These are phyloP conservation scores for Acorus calamus DNA, from an alignment of 106 monocot genomes.

Conservation along the genomic window DNA sequence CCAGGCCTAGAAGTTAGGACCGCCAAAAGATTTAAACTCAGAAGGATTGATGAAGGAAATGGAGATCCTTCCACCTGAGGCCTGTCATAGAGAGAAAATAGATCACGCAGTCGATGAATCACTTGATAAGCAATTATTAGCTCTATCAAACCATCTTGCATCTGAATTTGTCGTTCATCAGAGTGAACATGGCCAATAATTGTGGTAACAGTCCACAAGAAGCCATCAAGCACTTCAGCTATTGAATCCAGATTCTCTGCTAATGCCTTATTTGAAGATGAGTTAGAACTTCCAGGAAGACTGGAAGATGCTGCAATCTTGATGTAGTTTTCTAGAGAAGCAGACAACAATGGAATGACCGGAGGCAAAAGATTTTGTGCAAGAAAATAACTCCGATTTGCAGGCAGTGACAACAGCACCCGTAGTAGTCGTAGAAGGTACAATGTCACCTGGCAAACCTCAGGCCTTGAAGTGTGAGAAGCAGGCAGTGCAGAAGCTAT, in stretches of 20 bases:
- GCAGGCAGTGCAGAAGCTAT: slow-evolving; percentile 86
- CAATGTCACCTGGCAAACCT: slow-evolving; percentile 78
- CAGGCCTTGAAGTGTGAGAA: slow-evolving; percentile 84
- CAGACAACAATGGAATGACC: slow-evolving; percentile 81
- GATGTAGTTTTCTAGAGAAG: slow-evolving; percentile 91
- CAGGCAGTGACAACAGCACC: slow-evolving; percentile 56
- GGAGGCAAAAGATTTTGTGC: slow-evolving; percentile 93
- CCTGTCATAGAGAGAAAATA: slow-evolving; percentile 91
- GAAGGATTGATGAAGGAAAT: slow-evolving; percentile 82
- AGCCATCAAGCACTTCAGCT: slow-evolving; percentile 68
- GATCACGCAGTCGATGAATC: slow-evolving; percentile 82
- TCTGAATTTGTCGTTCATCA: slow-evolving; percentile 71
- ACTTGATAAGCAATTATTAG: slow-evolving; percentile 85
- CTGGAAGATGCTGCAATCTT: slow-evolving; percentile 83
- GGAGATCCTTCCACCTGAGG: slow-evolving; percentile 93
- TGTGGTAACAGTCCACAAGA: slow-evolving; percentile 60
- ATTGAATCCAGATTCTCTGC: slow-evolving; percentile 68
- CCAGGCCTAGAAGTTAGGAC: slow-evolving; percentile 70
- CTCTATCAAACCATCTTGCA: slow-evolving; percentile 77
- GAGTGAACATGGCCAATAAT: slow-evolving; percentile 53
- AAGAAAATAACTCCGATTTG: slow-evolving; percentile 86
- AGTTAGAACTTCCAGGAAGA: slow-evolving; percentile 29
- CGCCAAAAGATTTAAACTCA: slow-evolving; percentile 72
- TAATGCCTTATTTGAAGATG: slow-evolving; percentile 34
- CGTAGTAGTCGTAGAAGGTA: slow-evolving; percentile 60